Evolutionary conservation across 2,329 filamentous ascomycete genomes (phyloP).

Genomic region (Sporothrix globosa): DNA sequence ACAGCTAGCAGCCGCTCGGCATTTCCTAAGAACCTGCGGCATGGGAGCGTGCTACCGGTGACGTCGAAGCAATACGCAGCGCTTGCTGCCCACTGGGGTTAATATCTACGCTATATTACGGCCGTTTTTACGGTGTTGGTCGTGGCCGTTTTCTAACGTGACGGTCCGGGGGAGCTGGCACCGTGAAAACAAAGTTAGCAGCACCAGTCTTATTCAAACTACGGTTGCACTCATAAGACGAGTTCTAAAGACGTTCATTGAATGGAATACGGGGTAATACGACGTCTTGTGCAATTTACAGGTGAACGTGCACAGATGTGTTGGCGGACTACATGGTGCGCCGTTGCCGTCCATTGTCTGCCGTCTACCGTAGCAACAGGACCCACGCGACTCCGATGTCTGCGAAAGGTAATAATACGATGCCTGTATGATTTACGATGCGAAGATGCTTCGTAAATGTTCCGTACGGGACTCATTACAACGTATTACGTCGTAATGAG

Average conservation of each 20-base stretch:
- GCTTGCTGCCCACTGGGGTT: conserved; percentile 45
- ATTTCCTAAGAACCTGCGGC: conserved; percentile 55
- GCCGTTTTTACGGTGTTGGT: not conserved
- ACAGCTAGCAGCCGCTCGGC: conserved; percentile 46
- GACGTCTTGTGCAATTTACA: conserved; percentile 1
- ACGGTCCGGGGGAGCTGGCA: too few species aligned
- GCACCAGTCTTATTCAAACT: not conserved
- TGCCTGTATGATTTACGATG: conserved; percentile 10
- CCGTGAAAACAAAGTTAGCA: conserved; percentile 2
- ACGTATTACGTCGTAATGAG: too few species aligned
- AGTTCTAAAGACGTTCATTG: too few species aligned
- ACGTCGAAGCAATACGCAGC: conserved; percentile 50
- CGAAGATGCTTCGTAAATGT: not conserved
- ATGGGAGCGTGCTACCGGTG: conserved; percentile 56
- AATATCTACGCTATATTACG: not conserved
- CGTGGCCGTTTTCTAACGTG: not conserved
- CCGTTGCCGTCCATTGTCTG: conserved; percentile 16
- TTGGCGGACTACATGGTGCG: conserved; percentile 8
- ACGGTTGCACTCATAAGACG: not conserved
- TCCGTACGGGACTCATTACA: not conserved
- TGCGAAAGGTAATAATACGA: conserved; percentile 5
- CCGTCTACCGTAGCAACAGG: conserved; percentile 5
- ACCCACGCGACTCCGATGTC: not conserved
- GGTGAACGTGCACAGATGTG: conserved; percentile 9
- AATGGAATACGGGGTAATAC: conserved; percentile 8